Conservation (phyloP, 805 yeast species). For the Suhomyces prunicola region DNA sequence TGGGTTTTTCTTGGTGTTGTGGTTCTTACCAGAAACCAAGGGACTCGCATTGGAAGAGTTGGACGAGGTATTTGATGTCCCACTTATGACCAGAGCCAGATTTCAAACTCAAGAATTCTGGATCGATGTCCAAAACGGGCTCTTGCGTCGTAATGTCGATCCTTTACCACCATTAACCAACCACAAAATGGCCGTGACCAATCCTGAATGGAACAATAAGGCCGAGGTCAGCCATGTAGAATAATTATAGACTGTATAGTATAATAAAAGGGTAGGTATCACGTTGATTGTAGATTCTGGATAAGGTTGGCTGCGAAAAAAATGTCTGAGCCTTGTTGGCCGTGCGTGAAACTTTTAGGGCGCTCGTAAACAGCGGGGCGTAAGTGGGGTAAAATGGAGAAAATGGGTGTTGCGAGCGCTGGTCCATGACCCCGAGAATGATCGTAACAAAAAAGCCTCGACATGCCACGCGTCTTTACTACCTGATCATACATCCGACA, state of each 20-base stretch:
- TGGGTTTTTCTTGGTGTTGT: slow-evolving; percentile 67
- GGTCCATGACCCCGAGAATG: background rate
- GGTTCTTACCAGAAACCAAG: slow-evolving; percentile 72
- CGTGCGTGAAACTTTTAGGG: background rate
- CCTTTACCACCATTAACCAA: slow-evolving; percentile 56
- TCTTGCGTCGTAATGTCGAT: slow-evolving; percentile 45
- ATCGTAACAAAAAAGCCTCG: background rate
- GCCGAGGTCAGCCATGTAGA: slow-evolving; percentile 54
- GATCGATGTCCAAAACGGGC: slow-evolving; percentile 44
- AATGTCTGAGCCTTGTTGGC: background rate
- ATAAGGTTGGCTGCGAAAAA: background rate
- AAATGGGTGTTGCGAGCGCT: background rate
- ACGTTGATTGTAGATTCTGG: background rate
- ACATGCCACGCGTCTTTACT: background rate
- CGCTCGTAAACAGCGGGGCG: background rate
- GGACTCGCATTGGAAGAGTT: slow-evolving; percentile 72
- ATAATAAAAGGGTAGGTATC: background rate
- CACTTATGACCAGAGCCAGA: slow-evolving; percentile 51
- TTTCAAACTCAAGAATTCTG: slow-evolving; percentile 30
- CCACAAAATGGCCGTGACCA: slow-evolving; percentile 57
- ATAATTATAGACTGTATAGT: slow-evolving; percentile 2
- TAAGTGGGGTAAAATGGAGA: background rate
- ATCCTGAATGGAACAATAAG: slow-evolving; percentile 62
- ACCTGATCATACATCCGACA: background rate
- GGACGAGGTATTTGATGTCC: slow-evolving; percentile 70